Base-by-base conservation (phyloP, 1,284 basidiomycete species). In the Gymnopus androsaceus region DNA sequence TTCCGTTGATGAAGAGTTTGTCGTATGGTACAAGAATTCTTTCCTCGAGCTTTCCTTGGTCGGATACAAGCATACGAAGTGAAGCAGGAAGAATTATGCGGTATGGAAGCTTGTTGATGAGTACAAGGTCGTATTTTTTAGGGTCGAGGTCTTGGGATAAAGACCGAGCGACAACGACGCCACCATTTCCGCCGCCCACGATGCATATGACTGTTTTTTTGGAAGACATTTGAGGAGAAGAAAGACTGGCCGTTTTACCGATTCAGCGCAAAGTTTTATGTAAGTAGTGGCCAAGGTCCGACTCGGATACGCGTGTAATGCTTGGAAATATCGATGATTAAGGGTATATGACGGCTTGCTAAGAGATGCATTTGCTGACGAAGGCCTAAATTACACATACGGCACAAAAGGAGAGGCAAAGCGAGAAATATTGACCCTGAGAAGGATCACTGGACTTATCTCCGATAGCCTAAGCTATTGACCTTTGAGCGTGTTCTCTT, bases 51-150 rank as follows among this genome's bases (percentile, higher is more conserved):
- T 51, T 38, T 12, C 37, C 49, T 14, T 28, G 9, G 34, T 64
- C 61, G 19, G 74, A 73, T 15, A 76, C 74, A 30, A 72, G 57
- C 60, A 75, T 69, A 36, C 81, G 75, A 0, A 75, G 59, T 15
- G 67, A 55, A 2, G 72, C 70, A 9, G 72, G 69, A 21, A 72
- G 71, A 46, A 72, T 63, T 12, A 75, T 64, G 54, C 67, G 68
- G 49, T 72, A 80, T 2, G 74, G 64, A 2, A 70, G 72, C 1
- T 72, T 57, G 31, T 69, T 75, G 56, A 81, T 64, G 51, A 81
- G 70, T 54, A 74, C 66, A 51, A 82, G 57, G 45, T 72, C 67
- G 63, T 73, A 68, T 45, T 66, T 65, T 23, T 61, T 58, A 0
- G 70, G 56, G 61, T 75, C 71, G 51, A 80, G 71, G 30, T 70